phyloP scores from a whole-genome alignment of 306 rosid species.

The Crataegus laevigata region DNA sequence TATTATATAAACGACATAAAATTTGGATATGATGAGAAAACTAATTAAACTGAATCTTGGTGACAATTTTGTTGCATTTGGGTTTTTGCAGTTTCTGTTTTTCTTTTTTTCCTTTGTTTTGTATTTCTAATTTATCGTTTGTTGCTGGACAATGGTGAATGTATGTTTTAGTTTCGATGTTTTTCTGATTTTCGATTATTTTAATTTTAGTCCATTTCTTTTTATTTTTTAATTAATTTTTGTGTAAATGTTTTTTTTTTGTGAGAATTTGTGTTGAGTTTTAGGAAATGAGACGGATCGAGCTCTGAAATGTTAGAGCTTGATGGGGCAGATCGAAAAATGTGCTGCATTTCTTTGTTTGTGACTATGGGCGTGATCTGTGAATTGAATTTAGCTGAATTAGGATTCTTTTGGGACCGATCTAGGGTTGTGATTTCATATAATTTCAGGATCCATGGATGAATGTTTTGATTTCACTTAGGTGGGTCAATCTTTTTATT shows the following conservation, averaged over 20 bases:
- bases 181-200: not conserved
- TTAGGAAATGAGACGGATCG: slow-evolving; percentile 32
- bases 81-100: too few species aligned
- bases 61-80: too few species aligned
- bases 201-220: not conserved
- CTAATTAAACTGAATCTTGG: too few species aligned
- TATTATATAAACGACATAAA: too few species aligned
- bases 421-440: slow-evolving; percentile 12
- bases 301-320: slow-evolving; percentile 10
- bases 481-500: not conserved
- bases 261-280: not conserved
- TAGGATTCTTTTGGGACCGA: slow-evolving; percentile 17
- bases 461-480: not conserved
- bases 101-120: too few species aligned
- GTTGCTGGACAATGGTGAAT: too few species aligned
- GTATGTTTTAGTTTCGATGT: too few species aligned
- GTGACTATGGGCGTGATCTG: slow-evolving; percentile 15
- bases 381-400: slow-evolving; percentile 6
- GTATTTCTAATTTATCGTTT: too few species aligned
- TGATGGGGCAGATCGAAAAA: not conserved
- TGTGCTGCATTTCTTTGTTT: not conserved
- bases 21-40: too few species aligned
- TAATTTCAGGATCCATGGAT: slow-evolving; percentile 11
- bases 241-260: not conserved
- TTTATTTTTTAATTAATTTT: not conserved